These are phyloP conservation scores for Erythrobasidium yunnanense DNA, from an alignment of 768 basidiomycete genomes.

Conservation along the genomic window DNA sequence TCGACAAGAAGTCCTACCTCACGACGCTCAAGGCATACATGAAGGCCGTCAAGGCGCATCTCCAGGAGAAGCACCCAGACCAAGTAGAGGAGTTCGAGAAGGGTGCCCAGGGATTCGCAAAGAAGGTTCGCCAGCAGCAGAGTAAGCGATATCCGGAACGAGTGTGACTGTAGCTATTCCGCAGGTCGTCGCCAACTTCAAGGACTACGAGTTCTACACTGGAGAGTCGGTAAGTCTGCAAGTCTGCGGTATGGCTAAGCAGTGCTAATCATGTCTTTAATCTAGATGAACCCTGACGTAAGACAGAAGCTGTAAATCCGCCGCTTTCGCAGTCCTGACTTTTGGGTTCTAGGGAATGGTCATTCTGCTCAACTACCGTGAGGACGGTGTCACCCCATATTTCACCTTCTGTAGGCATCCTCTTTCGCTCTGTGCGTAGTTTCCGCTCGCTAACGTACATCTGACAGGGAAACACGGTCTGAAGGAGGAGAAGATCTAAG, in stretches of 20 bases:
- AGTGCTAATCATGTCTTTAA: conserved; percentile 45
- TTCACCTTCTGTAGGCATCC: neutral
- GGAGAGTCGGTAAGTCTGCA: conserved; percentile 43
- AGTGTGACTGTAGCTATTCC: neutral
- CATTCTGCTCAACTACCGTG: conserved; percentile 83
- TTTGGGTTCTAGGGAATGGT: conserved; percentile 71
- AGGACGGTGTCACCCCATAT: conserved; percentile 42
- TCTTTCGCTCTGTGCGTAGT: too few relatives aligned
- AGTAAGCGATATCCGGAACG: too few relatives aligned
- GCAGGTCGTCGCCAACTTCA: conserved; percentile 65
- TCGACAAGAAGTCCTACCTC: conserved; percentile 83
- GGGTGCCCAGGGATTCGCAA: conserved; percentile 57
- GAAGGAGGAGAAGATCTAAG: conserved; percentile 49
- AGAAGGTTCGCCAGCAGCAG: conserved; percentile 9
- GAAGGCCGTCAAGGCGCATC: conserved; percentile 69
- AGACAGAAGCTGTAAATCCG: neutral
- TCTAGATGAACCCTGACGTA: neutral
- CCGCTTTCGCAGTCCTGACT: conserved; percentile 41
- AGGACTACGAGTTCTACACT: conserved; percentile 73
- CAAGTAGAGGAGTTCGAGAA: conserved; percentile 69
- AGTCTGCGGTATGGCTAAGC: neutral
- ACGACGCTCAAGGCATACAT: conserved; percentile 87
- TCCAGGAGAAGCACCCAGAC: conserved; percentile 51
- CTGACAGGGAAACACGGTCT: conserved; percentile 75
- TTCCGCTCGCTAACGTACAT: conserved; percentile 26